Evolutionary conservation across 129 eudicot genomes (phyloP).

Genomic region (Chrysanthemum seticuspe): DNA sequence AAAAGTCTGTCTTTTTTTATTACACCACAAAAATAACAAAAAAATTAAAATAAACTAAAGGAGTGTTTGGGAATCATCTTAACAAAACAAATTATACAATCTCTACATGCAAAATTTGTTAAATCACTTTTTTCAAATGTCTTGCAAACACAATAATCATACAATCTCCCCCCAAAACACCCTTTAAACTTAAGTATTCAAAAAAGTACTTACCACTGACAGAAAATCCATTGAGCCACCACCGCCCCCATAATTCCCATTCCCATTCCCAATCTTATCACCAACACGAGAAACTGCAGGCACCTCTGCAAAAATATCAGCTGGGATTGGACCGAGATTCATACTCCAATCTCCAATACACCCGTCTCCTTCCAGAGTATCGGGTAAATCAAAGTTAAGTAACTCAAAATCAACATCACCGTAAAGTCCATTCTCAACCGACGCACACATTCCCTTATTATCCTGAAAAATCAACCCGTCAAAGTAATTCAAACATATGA

Average conservation of each 20-base stretch:
- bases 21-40: too few species aligned
- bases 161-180: too few species aligned
- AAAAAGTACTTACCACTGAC: slow-evolving; percentile 20
- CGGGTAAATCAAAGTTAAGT: slow-evolving; percentile 50
- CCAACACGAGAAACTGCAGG: slow-evolving; percentile 31
- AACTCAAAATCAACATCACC: slow-evolving; percentile 34
- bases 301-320: slow-evolving; percentile 31
- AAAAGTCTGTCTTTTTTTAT: too few species aligned
- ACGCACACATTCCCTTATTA: slow-evolving; percentile 22
- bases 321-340: slow-evolving; percentile 59
- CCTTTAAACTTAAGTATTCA: neutral
- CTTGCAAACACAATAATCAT: too few species aligned
- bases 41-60: too few species aligned
- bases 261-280: neutral
- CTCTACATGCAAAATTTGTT: neutral
- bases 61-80: too few species aligned
- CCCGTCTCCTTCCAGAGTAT: slow-evolving; percentile 54
- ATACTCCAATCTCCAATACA: slow-evolving; percentile 53
- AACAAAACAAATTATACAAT: too few species aligned
- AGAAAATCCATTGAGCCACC: slow-evolving; percentile 5
- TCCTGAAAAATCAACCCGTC: slow-evolving; percentile 17
- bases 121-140: too few species aligned
- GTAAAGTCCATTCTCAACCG: slow-evolving; percentile 14
- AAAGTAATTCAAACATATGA: too few species aligned
- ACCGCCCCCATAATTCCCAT: neutral